Evolutionary conservation across 768 basidiomycete genomes (phyloP), one percentile per base, ranked within the genome.

Genomic region (Tulasnella sp.): DNA sequence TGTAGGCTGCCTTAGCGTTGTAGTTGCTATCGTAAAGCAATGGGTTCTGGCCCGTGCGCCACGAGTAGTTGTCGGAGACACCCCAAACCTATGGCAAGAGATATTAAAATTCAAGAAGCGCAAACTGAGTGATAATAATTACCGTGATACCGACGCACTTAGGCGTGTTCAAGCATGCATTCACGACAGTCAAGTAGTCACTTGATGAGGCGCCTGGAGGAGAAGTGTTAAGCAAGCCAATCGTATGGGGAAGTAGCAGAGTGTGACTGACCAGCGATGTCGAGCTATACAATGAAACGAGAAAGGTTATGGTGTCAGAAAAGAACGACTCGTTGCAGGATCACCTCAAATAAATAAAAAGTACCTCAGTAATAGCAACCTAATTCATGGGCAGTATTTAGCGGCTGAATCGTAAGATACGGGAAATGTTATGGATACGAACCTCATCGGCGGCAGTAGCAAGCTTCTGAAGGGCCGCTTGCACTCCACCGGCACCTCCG

Each of bases 61-160:
- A 76, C 7, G 75, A 70, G 35, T 76, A 32, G 0, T 29, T 76
- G 42, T 76, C 75, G 7, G 51, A 57, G 32, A 76, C 75, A n/a
- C 75, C 75, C 75, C 75, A 76, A 23, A 61, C 44, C 75, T 76
- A 20, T 11, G n/a, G n/a, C 23, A 10, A 51, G n/a, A 37, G 48
- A 48, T n/a, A 9, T 35, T 35, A 42, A 5, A 35, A 26, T 13
- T 5, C 37, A 23, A 46, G 29, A 35, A 44, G 39, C 37, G 29
- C 29, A 32, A 18, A 32, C 16, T 9, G 32, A 32, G 23, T 29
- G 15, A 44, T 2, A 51, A 51, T n/a, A 69, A 55, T 9, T 37
- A 76, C 75, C 16, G 75, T 76, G 20, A 76, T 76, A 26, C 75
- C 75, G 20, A 76, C 55, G 35, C 75, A 76, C 37, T 76, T 76